These are phyloP conservation scores for Metarhizium brunneum DNA, from an alignment of 2,329 filamentous ascomycete species.

Conservation along the genomic window DNA sequence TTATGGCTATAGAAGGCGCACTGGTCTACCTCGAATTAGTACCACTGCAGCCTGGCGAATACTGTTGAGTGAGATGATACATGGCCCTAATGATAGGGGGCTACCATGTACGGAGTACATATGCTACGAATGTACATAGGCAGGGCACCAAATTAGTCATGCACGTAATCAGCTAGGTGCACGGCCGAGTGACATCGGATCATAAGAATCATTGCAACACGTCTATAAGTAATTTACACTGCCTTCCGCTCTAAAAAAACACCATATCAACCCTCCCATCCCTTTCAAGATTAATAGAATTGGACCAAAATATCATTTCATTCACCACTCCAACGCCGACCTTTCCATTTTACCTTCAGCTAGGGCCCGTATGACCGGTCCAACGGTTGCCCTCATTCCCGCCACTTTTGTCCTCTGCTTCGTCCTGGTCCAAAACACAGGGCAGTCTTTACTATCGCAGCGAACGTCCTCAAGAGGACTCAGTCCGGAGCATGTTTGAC, in stretches of 20 bases:
- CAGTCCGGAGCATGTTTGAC: slow-evolving; percentile 69
- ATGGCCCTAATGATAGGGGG: not conserved
- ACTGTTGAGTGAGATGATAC: not conserved
- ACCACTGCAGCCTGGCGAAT: not conserved
- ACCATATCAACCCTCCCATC: too few relatives aligned
- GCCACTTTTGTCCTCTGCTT: slow-evolving; percentile 46
- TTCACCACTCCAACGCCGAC: slow-evolving; percentile 26
- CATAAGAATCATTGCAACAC: not conserved
- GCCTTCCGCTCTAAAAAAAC: too few relatives aligned
- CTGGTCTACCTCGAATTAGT: not conserved
- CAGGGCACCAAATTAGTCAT: not conserved
- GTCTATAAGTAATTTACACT: too few relatives aligned
- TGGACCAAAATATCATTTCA: not conserved
- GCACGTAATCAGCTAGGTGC: not conserved
- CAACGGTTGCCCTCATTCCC: slow-evolving; percentile 24
- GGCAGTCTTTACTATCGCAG: slow-evolving; percentile 88
- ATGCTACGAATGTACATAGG: not conserved
- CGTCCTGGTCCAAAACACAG: slow-evolving; percentile 75
- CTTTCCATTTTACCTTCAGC: slow-evolving; percentile 15
- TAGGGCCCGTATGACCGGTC: slow-evolving; percentile 24
- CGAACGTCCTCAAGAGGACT: slow-evolving; percentile 66
- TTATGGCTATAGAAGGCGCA: not conserved
- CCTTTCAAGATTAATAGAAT: too few relatives aligned
- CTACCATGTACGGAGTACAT: not conserved
- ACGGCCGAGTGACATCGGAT: not conserved